Conservation (phyloP, 495 filamentous ascomycete species). For the Xylaria longipes region DNA sequence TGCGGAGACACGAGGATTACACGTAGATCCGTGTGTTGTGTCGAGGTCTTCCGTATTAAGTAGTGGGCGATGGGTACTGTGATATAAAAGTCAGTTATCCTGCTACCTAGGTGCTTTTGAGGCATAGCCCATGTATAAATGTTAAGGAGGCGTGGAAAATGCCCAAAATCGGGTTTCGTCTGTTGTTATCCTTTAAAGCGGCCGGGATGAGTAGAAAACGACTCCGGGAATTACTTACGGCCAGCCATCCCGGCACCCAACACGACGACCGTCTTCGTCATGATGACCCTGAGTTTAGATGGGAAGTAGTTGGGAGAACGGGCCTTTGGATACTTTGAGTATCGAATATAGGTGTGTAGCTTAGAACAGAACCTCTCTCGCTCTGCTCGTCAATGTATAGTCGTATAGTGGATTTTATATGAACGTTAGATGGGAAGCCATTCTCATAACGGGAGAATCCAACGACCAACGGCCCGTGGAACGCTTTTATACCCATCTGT, state of each 20-base stretch:
- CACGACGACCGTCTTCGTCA: conserved; percentile 63
- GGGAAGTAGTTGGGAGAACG: background rate
- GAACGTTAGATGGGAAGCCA: background rate
- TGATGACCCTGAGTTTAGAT: conserved; percentile 22
- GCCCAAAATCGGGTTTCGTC: background rate
- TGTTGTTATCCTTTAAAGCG: background rate
- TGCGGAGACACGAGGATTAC: conserved; percentile 65
- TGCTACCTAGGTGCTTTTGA: too few relatives aligned
- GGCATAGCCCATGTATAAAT: background rate
- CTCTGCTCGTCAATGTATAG: background rate
- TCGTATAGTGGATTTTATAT: background rate
- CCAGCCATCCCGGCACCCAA: conserved; percentile 70
- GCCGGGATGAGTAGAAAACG: background rate
- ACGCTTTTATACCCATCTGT: background rate
- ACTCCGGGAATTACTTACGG: background rate
- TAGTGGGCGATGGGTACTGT: conserved; percentile 61
- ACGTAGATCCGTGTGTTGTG: conserved; percentile 46
- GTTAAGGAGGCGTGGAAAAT: background rate
- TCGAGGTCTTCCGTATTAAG: conserved; percentile 56
- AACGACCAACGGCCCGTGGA: background rate
- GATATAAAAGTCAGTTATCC: background rate
- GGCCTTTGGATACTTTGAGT: background rate
- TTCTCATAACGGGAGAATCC: background rate
- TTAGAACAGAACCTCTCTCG: background rate
- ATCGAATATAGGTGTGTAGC: background rate